phyloP scores from a whole-genome alignment of 352 stramenopile species.

The Pythium scleroteichum region DNA sequence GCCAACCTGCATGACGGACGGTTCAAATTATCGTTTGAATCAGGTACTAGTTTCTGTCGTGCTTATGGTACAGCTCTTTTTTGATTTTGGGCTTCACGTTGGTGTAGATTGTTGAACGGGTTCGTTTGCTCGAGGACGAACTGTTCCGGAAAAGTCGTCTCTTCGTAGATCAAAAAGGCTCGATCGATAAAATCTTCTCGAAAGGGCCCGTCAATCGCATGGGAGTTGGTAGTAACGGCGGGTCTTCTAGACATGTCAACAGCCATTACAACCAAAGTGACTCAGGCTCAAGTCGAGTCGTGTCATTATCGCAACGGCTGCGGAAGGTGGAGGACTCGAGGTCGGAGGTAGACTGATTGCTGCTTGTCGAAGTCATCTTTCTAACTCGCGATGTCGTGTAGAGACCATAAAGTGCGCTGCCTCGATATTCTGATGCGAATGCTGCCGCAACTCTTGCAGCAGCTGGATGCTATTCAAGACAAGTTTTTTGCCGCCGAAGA shows the following conservation, averaged over 20 bases:
- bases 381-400: constrained; percentile 11
- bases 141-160: constrained; percentile 36
- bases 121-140: constrained; percentile 49
- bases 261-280: too few species aligned
- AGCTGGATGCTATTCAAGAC: constrained; percentile 51
- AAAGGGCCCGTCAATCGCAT: background rate
- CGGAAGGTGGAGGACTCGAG: constrained; percentile 36
- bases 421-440: constrained; percentile 46
- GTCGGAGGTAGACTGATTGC: constrained; percentile 21
- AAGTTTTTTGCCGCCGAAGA: constrained; percentile 41
- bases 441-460: constrained; percentile 46
- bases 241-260: background rate
- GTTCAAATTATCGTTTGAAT: background rate
- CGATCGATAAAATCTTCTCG: constrained; percentile 32
- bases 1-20: background rate
- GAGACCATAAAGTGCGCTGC: constrained; percentile 44
- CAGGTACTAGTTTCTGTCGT: background rate
- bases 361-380: too few species aligned
- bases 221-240: background rate
- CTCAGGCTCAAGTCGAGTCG: constrained; percentile 30
- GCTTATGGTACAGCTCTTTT: background rate
- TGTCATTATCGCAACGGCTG: constrained; percentile 39
- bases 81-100: too few species aligned
- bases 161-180: constrained; percentile 37
- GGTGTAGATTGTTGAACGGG: too few species aligned